phyloP scores from a whole-genome alignment of 306 rosid genomes.

The Quercus aquifolioides region DNA sequence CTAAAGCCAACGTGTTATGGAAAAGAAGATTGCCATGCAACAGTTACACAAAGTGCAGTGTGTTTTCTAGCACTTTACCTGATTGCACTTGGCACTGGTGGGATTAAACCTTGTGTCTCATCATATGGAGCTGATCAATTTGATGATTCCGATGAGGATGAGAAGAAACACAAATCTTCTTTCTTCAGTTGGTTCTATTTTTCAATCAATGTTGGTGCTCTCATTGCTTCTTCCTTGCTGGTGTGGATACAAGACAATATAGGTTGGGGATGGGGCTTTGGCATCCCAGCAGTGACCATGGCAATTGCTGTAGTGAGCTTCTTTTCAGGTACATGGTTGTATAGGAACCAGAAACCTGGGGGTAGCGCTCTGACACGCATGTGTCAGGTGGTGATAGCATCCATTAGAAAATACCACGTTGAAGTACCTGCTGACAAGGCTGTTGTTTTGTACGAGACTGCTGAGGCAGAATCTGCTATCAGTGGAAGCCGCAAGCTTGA shows the following conservation, averaged over 20 bases:
- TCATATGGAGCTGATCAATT: constrained; percentile 87
- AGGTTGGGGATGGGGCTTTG: constrained; percentile 86
- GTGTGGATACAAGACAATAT: constrained; percentile 71
- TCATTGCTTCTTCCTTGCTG: constrained; percentile 60
- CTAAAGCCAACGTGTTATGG: constrained; percentile 56
- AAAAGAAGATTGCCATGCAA: constrained; percentile 48
- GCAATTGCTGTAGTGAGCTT: constrained; percentile 65
- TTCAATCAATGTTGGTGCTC: constrained; percentile 73
- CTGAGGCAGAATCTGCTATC: constrained; percentile 57
- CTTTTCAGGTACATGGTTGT: constrained; percentile 65
- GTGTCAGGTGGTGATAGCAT: constrained; percentile 62
- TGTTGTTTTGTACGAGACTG: constrained; percentile 46
- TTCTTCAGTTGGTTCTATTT: constrained; percentile 87
- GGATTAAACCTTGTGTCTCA: constrained; percentile 81
- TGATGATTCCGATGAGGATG: constrained; percentile 53
- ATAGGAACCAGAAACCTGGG: constrained; percentile 68
- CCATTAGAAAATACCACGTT: constrained; percentile 42
- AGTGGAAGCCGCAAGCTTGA: constrained; percentile 79
- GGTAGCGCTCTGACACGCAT: constrained; percentile 72
- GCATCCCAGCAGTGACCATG: constrained; percentile 70
- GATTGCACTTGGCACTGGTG: constrained; percentile 79
- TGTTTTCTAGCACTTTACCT: constrained; percentile 62
- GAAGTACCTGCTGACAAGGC: constrained; percentile 50
- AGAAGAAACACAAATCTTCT: constrained; percentile 60
- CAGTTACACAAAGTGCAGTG: constrained; percentile 40